Evolutionary conservation across 306 rosid species (phyloP).

Genomic region (Pachyrhizus erosus): DNA sequence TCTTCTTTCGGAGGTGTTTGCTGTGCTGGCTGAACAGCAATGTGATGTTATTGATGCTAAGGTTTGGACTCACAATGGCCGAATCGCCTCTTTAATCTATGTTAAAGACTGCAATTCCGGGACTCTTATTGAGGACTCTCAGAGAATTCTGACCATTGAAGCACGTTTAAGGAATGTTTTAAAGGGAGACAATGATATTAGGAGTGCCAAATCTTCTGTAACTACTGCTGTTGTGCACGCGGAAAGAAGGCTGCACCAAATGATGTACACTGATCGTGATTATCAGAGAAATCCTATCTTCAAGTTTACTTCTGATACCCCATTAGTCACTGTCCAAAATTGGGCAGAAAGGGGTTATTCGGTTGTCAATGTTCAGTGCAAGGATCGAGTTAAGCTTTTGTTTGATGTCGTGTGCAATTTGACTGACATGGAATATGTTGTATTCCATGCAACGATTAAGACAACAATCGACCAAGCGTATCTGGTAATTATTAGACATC

Average conservation of each 20-base stretch:
- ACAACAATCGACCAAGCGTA: constrained; percentile 66
- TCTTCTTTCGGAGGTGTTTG: constrained; percentile 91
- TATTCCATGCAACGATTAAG: constrained; percentile 85
- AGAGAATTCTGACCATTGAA: constrained; percentile 61
- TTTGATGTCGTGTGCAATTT: constrained; percentile 92
- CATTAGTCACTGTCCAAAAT: constrained; percentile 79
- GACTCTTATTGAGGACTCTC: constrained; percentile 64
- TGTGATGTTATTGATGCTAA: constrained; percentile 91
- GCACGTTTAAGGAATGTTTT: constrained; percentile 84
- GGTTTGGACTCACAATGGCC: constrained; percentile 95
- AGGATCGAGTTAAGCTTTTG: constrained; percentile 76
- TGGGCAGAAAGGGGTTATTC: constrained; percentile 90
- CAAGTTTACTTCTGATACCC: constrained; percentile 52
- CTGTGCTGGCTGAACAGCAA: constrained; percentile 76
- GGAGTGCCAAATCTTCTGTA: constrained; percentile 73
- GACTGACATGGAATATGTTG: constrained; percentile 94
- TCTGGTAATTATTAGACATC: constrained; percentile 57
- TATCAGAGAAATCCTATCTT: constrained; percentile 76
- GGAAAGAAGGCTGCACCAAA: constrained; percentile 88
- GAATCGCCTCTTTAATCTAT: constrained; percentile 73
- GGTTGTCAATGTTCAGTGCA: constrained; percentile 86
- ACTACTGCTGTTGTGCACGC: constrained; percentile 68
- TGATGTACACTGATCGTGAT: constrained; percentile 95
- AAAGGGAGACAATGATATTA: constrained; percentile 79
- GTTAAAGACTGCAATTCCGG: constrained; percentile 70